Evolutionary conservation across 495 filamentous ascomycete genomes (phyloP).

Genomic region (Neurospora sublineolata): DNA sequence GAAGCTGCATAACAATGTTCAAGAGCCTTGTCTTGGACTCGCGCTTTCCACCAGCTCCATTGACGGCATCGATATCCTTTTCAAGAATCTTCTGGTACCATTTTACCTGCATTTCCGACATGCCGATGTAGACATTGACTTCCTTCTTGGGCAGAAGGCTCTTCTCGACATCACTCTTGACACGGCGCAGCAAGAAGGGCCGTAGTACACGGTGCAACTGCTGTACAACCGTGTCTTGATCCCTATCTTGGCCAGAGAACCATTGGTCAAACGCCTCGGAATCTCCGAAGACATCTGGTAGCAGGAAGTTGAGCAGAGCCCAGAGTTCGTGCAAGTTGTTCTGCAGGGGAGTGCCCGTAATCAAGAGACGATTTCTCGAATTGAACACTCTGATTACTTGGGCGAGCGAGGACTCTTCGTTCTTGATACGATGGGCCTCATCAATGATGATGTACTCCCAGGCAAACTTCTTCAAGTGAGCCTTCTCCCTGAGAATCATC

Average conservation of each 20-base stretch:
- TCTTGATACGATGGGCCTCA: slow-evolving; percentile 98
- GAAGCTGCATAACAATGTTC: slow-evolving; percentile 99
- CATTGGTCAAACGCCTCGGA: slow-evolving; percentile 97
- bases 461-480: slow-evolving; percentile 90
- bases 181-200: slow-evolving; percentile 88
- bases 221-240: slow-evolving; percentile 94
- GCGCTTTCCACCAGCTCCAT: slow-evolving; percentile 88
- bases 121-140: slow-evolving; percentile 91
- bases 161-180: slow-evolving; percentile 98
- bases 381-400: slow-evolving; percentile 97
- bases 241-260: slow-evolving; percentile 80
- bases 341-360: slow-evolving; percentile 94
- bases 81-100: slow-evolving; percentile 99
- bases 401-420: slow-evolving; percentile 92
- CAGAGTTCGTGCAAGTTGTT: slow-evolving; percentile 99
- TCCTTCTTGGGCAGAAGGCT: slow-evolving; percentile 96
- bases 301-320: slow-evolving; percentile 91
- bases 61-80: slow-evolving; percentile 98
- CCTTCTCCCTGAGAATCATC: slow-evolving; percentile 75
- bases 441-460: slow-evolving; percentile 99
- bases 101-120: slow-evolving; percentile 98
- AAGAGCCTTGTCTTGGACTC: slow-evolving; percentile 98
- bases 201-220: slow-evolving; percentile 89
- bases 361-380: slow-evolving; percentile 87
- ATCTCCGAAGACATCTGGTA: slow-evolving; percentile 96